Conservation (phyloP, 805 yeast genomes). For the Hagleromyces aurorensis region DNA sequence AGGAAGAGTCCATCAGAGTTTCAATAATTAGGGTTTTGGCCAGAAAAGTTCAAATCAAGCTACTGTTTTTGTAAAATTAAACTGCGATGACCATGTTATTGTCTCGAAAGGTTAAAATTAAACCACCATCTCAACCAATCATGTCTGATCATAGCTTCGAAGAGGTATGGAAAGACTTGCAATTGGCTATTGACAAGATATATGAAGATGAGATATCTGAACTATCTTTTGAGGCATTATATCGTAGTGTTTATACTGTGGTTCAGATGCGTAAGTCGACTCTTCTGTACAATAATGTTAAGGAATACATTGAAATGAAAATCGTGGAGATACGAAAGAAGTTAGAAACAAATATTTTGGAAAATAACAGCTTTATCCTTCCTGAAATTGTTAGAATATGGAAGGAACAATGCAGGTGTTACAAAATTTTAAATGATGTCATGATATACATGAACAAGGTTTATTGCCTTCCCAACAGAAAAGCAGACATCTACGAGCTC, state of each 20-base stretch:
- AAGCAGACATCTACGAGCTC: conserved; percentile 60
- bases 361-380: conserved; percentile 30
- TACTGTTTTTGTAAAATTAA: too few species aligned
- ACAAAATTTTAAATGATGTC: conserved; percentile 76
- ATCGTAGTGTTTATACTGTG: conserved; percentile 67
- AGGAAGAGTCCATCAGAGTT: too few species aligned
- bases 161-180: conserved; percentile 55
- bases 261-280: conserved; percentile 38
- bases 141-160: conserved; percentile 43
- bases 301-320: conserved; percentile 8
- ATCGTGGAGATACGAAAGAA: too few species aligned
- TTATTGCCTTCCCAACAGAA: conserved; percentile 60
- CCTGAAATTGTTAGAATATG: conserved; percentile 38
- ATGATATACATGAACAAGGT: conserved; percentile 83
- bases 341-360: conserved; percentile 5
- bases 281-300: conserved; percentile 10
- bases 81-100: conserved; percentile 1
- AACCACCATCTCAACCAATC: conserved; percentile 50
- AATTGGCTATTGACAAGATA: conserved; percentile 64
- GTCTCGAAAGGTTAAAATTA: conserved; percentile 42
- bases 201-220: conserved; percentile 63
- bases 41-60: too few species aligned
- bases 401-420: conserved; percentile 63
- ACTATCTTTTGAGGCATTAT: conserved; percentile 74
- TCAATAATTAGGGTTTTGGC: too few species aligned